A percentile compares a stretch with the other conserved stretches of the same genome.
Conservation (phyloP, 192 early-diverging fungal genomes). For the Coemansia sp. region DNA sequence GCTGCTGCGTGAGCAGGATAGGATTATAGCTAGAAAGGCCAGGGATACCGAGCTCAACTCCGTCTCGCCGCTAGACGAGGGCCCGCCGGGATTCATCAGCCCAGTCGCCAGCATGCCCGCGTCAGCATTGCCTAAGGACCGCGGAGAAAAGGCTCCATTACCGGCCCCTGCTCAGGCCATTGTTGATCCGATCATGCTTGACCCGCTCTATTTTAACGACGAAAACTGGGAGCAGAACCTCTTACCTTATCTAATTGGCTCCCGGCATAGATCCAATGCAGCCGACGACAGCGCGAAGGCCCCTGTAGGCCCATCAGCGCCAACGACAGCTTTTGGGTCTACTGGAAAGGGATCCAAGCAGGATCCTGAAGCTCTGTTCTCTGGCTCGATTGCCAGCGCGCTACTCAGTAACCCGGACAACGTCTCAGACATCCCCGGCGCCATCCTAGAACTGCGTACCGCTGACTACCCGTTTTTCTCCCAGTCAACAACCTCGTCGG, state of each 20-base stretch:
- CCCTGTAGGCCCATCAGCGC: neutral
- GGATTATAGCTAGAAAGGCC: conserved; percentile 8
- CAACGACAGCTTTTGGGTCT: neutral
- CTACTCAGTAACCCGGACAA: conserved; percentile 1
- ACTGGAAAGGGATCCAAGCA: neutral
- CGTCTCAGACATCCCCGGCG: conserved; percentile 17
- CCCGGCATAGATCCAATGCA: neutral
- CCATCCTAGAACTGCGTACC: conserved; percentile 17
- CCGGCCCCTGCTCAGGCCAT: neutral
- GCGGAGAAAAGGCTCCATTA: conserved; percentile 5
- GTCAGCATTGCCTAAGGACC: conserved; percentile 24
- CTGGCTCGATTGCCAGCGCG: neutral
- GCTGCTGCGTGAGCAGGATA: neutral
- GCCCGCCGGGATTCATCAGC: conserved; percentile 14
- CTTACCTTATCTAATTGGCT: conserved; percentile 18
- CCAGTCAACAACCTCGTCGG: neutral
- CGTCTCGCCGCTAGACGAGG: conserved; percentile 35
- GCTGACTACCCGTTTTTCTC: conserved; percentile 30
- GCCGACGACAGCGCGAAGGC: neutral
- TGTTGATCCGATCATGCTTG: conserved; percentile 45
- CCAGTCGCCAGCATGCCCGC: neutral
- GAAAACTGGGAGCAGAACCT: conserved; percentile 33
- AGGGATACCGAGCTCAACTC: conserved; percentile 30
- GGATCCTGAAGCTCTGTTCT: neutral
- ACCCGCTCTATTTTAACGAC: conserved; percentile 51